Base-by-base conservation (phyloP, 169 alveolate genomes). In the Cardiosporidium cionae region DNA sequence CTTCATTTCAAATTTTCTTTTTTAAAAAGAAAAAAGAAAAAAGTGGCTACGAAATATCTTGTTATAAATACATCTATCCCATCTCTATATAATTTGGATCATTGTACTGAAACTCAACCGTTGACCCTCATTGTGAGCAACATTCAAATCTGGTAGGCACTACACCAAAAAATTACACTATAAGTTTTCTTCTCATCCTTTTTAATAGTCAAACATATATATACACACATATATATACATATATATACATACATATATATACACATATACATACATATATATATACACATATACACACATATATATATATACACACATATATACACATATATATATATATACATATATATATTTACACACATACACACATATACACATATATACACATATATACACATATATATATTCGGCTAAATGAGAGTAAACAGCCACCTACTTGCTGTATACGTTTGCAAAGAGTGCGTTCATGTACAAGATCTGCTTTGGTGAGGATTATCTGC, bases 401-500 rank as follows among this genome's bases (percentile, higher is more conserved):
- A 16, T 44, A 16, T n/a, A n/a, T n/a, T n/a, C n/a, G n/a, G n/a
- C n/a, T n/a, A n/a, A n/a, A n/a, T n/a, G n/a, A n/a, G n/a, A n/a
- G n/a, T n/a, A n/a, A n/a, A n/a, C 58, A 16, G 27, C 58, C 58
- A 16, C n/a, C 58, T 44, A 44, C 58, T n/a, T 16, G 58, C n/a
- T 44, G 27, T 16, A 44, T 44, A 16, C n/a, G 58, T 44, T 44
- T 16, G 58, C 58, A 44, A 29, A 79, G 85, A 22, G 44, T 34
- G 53, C 36, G 28, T 31, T 65, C 78, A 67, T 66, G 65, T 34
- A 71, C 73, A 27, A 65, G 69, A 35, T 79, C 85, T 28, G 78
- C 76, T 67, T 79, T 79, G 32, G 85, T 79, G 67, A 79, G 52
- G 34, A 79, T 70, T 4, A 79, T 29, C 75, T 78, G 79, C 29